Base-by-base conservation (phyloP, 2,329 filamentous ascomycete species). In the Arthrobotrys pseudoclavata region DNA sequence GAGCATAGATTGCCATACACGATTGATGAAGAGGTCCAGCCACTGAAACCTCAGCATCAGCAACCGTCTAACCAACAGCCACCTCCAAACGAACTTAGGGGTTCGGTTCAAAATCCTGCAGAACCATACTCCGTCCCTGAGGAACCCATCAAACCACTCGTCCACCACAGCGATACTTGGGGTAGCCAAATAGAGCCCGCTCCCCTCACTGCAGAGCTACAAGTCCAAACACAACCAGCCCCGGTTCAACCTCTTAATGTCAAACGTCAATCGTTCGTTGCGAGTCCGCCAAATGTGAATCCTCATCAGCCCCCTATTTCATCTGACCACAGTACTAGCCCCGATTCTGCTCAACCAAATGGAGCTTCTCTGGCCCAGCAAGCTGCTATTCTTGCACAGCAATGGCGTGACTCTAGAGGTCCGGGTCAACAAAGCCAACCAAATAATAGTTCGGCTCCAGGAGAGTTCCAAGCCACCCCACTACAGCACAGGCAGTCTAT, bases 1-100 rank as follows among this genome's bases (percentile, higher is more conserved):
- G 74, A 77, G 29, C 74, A 77, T 45, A 71, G 74, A 26, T 53
- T 77, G 24, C 74, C 74, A 18, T 77, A 71, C 37, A 71, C 74
- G 1, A 77, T 71, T 31, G 74, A 77, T 34, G 74, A 77, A 40
- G 12, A 53, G 9, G 67, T 71, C 15, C 20, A 68, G 20, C 74
- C 74, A 63, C 45, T 77, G 13, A 67, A 68, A 5, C 61, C 50
- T 48, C 66, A 70, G 24, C 61, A 57, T 20, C 40, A 70, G 9
- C 74, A 64, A 34, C 24, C 57, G 1, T 20, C 60, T 47, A 22
- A 29, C 5, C 66, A 70, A 20, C 70, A 24, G 5, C 60, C 66
- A 29, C 45, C 74, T 29, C 61, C 67, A 29, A 20, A 7, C 24
- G 40, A 64, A 48, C 9, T 26, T 13, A 22, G 52, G 12, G 60